Percentiles rank a stretch among this genome's conserved stretches.
Evolutionary conservation across 306 rosid species (phyloP).

Genomic region (Gynostemma pentaphyllum): DNA sequence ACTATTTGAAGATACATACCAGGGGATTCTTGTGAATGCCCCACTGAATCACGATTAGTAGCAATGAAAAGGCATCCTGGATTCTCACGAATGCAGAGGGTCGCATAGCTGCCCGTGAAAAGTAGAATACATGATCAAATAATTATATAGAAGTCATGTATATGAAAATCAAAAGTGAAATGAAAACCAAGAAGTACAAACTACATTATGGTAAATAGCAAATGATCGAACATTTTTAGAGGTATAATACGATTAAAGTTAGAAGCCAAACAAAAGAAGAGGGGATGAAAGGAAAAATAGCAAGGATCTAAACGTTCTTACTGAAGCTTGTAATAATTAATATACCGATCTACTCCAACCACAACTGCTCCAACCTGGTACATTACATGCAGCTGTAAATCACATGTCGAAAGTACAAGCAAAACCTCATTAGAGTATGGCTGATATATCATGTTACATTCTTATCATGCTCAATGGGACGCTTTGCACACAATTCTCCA

Average conservation of each 20-base stretch:
- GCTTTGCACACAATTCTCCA: conserved; percentile 32
- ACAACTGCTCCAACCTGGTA: conserved; percentile 96
- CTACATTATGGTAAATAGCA: no score
- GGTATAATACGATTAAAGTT: neutral
- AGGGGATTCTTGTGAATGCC: conserved; percentile 87
- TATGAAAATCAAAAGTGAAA: neutral
- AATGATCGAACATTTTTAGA: neutral
- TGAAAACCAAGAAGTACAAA: no score
- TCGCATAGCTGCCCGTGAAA: conserved; percentile 57
- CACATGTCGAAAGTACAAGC: conserved; percentile 7
- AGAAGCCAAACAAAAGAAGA: neutral
- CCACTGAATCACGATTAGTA: conserved; percentile 80
- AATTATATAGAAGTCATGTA: conserved; percentile 1
- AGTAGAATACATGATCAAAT: conserved; percentile 2
- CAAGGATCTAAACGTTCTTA: conserved; percentile 27
- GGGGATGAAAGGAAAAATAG: neutral
- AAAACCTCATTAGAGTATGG: conserved; percentile 17
- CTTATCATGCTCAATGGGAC: conserved; percentile 69
- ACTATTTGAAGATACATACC: conserved; percentile 29
- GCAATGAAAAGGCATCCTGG: conserved; percentile 97
- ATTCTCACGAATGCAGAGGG: conserved; percentile 90
- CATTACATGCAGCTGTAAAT: conserved; percentile 18
- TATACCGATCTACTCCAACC: conserved; percentile 76
- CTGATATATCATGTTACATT: conserved; percentile 52
- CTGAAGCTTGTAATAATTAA: conserved; percentile 96